phyloP scores from a whole-genome alignment of 2,329 filamentous ascomycete genomes.

The Alternaria brassicicola region DNA sequence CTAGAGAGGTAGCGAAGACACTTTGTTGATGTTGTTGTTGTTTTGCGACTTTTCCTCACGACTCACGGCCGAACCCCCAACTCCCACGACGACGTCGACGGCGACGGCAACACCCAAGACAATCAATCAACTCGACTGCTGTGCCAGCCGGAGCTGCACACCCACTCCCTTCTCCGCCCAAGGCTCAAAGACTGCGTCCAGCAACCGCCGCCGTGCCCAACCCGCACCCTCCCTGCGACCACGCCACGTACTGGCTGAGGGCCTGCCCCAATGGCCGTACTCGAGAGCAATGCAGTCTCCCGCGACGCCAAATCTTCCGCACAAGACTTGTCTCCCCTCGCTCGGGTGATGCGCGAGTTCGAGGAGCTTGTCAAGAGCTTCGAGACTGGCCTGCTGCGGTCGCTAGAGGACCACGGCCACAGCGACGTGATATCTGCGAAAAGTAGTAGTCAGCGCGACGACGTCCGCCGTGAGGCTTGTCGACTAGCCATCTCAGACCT shows the following conservation, averaged over 20 bases:
- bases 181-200: constrained; percentile 1
- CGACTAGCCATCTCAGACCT: constrained; percentile 44
- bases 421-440: background rate
- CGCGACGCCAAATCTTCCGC: constrained; percentile 23
- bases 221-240: constrained; percentile 5
- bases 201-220: constrained; percentile 2
- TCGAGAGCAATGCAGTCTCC: constrained; percentile 30
- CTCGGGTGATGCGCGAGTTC: constrained; percentile 43
- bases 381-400: constrained; percentile 40
- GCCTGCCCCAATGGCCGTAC: constrained; percentile 35
- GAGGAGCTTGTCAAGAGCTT: constrained; percentile 38
- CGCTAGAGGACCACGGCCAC: constrained; percentile 25
- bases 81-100: background rate
- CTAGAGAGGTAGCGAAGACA: constrained; percentile 8
- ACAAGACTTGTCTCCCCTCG: constrained; percentile 26
- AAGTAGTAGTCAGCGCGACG: constrained; percentile 16
- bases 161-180: constrained; percentile 9
- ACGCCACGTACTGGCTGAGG: constrained; percentile 13
- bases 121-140: background rate
- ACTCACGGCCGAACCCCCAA: constrained; percentile 14
- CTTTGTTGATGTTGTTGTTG: constrained; percentile 9
- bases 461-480: constrained; percentile 38
- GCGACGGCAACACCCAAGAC: background rate
- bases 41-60: constrained; percentile 11
- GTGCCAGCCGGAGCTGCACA: constrained; percentile 15